Evolutionary conservation across 164 flowering plant genomes (phyloP), one percentile per base, ranked within the genome.

Genomic region (Nymphaea colorata): DNA sequence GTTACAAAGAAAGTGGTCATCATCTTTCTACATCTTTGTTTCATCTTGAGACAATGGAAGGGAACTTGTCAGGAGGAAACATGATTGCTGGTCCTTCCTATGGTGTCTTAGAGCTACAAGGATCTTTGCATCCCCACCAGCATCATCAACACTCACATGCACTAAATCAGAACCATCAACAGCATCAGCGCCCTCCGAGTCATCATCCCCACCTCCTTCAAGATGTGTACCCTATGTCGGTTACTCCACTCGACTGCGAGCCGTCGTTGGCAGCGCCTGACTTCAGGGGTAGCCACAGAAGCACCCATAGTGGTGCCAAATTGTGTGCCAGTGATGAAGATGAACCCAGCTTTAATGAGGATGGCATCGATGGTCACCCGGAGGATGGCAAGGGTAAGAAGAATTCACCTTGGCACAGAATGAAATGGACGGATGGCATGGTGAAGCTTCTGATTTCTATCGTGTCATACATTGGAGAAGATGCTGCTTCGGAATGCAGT

Each of bases 351-450:
- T 66, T 45, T 44, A 71, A 61, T 66, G 74, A 71, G 43, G 74
- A 71, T 7, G 81, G 79, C 41, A 73, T 65, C 69, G 76, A 73
- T 47, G 78, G 74, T 25, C 68, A 71, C 42, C 65, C 59, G 10
- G 70, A 66, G 25, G 60, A 61, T 18, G 70, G 62, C 8, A 71
- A 71, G 74, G 74, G 74, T 41, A 71, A 71, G 63, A 71, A 67
- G 36, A 63, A 43, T 41, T 71, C 74, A 36, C 70, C 74, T 2
- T 71, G 74, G 74, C 74, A 71, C 62, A 65, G 74, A 25, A 71
- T 71, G 74, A 71, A 71, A 55, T 71, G 74, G 74, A 67, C 66
- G 15, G 74, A 71, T 62, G 62, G 51, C 11, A 71, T 71, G 74
- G 74, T 71, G 10, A 42, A 66, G 66, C 53, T 71, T 3, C 57